Conservation (phyloP, 305 asterid species). For the Ilex paraguariensis region DNA sequence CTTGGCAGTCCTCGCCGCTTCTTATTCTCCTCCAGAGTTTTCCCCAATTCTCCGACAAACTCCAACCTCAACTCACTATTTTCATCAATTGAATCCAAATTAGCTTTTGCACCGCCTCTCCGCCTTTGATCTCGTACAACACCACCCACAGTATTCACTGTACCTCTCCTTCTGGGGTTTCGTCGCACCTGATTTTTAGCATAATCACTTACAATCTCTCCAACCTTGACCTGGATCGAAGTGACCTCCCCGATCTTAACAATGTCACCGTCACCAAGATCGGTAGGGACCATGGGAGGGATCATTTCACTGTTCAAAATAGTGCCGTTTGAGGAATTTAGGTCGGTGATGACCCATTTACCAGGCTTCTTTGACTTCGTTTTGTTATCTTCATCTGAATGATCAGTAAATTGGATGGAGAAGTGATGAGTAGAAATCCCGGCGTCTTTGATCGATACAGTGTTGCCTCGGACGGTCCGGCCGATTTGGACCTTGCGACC, state of each 20-base stretch:
- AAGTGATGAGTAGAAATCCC: conserved; percentile 83
- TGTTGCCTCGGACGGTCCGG: conserved; percentile 62
- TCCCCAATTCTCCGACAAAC: background rate
- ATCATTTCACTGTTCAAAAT: conserved; percentile 37
- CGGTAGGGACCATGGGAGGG: conserved; percentile 24
- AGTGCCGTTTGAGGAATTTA: conserved; percentile 75
- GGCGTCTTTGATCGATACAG: conserved; percentile 50
- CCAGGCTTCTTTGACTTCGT: background rate
- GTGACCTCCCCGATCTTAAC: conserved; percentile 68
- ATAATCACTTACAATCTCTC: conserved; percentile 13
- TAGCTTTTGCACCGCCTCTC: conserved; percentile 17
- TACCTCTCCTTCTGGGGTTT: conserved; percentile 28
- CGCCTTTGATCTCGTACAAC: conserved; percentile 9
- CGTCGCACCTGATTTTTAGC: conserved; percentile 20
- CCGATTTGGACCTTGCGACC: conserved; percentile 47
- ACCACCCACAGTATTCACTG: background rate
- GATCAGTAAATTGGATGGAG: conserved; percentile 22
- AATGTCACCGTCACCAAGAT: conserved; percentile 42
- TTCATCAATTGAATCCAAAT: conserved; percentile 38
- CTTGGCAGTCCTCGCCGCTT: background rate
- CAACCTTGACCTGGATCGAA: conserved; percentile 40
- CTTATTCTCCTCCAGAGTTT: background rate
- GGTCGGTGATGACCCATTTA: conserved; percentile 54
- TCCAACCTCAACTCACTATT: conserved; percentile 33
- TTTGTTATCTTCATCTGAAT: too few species aligned